phyloP scores from a whole-genome alignment of 805 yeast species.

The Saturnispora galanensis region DNA sequence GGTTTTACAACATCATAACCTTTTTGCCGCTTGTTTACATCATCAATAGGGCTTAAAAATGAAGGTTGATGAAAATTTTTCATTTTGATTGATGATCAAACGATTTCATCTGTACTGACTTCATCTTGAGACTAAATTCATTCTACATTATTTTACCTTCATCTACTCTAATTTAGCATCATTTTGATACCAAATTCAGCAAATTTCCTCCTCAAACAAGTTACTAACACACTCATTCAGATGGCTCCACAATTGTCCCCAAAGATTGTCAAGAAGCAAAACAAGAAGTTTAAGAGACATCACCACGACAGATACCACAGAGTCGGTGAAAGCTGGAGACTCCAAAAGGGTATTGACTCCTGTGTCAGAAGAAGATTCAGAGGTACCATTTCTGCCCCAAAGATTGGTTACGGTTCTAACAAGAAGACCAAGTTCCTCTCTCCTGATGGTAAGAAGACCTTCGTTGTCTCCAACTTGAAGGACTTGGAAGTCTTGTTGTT shows the following conservation, averaged over 20 bases:
- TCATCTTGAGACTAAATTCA: no score
- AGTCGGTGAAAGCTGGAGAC: conserved; percentile 99
- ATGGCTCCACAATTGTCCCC: conserved; percentile 99
- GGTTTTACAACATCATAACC: no score
- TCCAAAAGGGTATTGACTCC: conserved; percentile 99
- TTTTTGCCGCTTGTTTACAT: no score
- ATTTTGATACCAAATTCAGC: background rate
- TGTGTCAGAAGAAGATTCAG: conserved; percentile 99
- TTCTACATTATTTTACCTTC: no score
- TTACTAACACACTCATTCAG: conserved; percentile 22
- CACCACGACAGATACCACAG: conserved; percentile 99
- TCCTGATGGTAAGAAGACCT: conserved; percentile 98
- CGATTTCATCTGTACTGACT: no score
- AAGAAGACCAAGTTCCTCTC: conserved; percentile 92
- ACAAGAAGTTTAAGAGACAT: conserved; percentile 99
- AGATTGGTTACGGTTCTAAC: conserved; percentile 99
- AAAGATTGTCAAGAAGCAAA: conserved; percentile 99
- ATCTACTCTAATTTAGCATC: no score
- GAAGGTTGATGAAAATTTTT: no score
- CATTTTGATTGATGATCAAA: no score
- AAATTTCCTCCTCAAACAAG: background rate
- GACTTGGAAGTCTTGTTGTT: conserved; percentile 92
- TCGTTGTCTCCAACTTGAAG: conserved; percentile 82
- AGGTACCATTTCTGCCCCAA: conserved; percentile 98
- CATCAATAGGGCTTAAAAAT: no score